phyloP scores from a whole-genome alignment of 306 rosid genomes.

The Alnus rubra region DNA sequence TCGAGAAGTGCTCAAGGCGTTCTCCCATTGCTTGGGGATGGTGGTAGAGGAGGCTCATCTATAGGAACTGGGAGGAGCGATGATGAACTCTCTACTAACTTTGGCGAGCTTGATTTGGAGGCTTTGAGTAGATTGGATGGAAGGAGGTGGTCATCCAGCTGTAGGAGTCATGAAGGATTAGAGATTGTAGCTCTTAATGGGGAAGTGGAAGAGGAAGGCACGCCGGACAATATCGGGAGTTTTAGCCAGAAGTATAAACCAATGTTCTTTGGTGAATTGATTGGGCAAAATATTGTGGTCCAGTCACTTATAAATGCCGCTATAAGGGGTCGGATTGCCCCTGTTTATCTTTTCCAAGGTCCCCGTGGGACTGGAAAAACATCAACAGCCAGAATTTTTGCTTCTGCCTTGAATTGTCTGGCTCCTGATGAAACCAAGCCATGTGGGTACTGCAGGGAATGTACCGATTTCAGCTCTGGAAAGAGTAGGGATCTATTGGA shows the following conservation, averaged over 20 bases:
- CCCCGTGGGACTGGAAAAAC: constrained; percentile 98
- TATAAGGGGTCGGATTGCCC: constrained; percentile 84
- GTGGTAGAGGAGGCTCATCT: constrained; percentile 73
- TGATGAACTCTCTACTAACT: constrained; percentile 86
- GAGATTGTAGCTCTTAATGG: constrained; percentile 77
- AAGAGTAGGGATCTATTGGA: constrained; percentile 70
- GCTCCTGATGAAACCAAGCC: constrained; percentile 78
- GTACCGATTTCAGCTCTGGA: constrained; percentile 66
- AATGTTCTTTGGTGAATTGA: constrained; percentile 70
- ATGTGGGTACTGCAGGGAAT: constrained; percentile 89
- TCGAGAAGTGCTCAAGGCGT: constrained; percentile 73
- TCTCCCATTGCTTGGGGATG: constrained; percentile 77
- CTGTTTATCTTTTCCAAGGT: constrained; percentile 96
- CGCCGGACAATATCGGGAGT: constrained; percentile 63
- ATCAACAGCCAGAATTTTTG: constrained; percentile 83
- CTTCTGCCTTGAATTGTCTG: constrained; percentile 84
- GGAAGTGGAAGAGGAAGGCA: constrained; percentile 75
- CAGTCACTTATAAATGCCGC: constrained; percentile 82
- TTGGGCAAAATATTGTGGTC: constrained; percentile 93
- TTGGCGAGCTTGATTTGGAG: constrained; percentile 97
- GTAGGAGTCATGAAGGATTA: constrained; percentile 87
- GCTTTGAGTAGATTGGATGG: constrained; percentile 96
- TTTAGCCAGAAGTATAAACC: constrained; percentile 89
- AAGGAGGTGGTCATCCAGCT: constrained; percentile 94
- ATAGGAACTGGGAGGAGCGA: constrained; percentile 85